Evolutionary conservation across 2,329 filamentous ascomycete species (phyloP), one percentile per base, ranked within the genome.

Genomic region (Ophiostoma angusticollis): DNA sequence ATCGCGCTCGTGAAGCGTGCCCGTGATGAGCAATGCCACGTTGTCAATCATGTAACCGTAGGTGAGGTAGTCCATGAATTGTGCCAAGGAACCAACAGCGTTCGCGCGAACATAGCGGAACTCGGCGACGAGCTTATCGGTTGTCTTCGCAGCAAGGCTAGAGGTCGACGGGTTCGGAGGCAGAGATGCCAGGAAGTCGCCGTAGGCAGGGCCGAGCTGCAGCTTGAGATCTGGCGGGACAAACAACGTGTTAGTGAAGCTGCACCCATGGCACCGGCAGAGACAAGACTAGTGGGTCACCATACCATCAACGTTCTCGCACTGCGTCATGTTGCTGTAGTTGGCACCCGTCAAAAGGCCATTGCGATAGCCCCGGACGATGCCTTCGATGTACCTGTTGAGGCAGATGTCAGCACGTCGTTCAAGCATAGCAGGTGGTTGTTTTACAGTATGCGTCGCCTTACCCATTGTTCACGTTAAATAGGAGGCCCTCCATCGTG

Each of bases 31-130:
- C 29, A 98, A 79, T 28, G 93, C 91, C 38, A 98, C 86, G 54
- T 98, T 98, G 65, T 98, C 91, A 62, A 98, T 98, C 91, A 98
- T 98, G 70, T 98, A 98, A 46, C 87, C 89, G 59, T 98, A 98
- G 1, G 91, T 98, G 45, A 98, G 69, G 62, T 94, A 98, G 61
- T 96, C 86, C 75, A 98, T 86, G 61, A 98, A 98, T 57, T 84
- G 86, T 46, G 87, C 80, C 27, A 95, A 76, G 1, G 86, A 84
- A 13, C 91, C 91, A 2, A 84, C 84, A 21, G 89, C 84, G 57
- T 98, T 94, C 46, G 87, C 86, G 51, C 93, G 84, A 32, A 98
- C 72, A 60, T 98, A 98, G 56, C 86, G 80, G 61, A 98, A 98
- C 61, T 98, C 91, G 49, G 87, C 81, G 48, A 98, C 89, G 48